Conservation (phyloP, 2,329 filamentous ascomycete species). For the Hortaea werneckii region DNA sequence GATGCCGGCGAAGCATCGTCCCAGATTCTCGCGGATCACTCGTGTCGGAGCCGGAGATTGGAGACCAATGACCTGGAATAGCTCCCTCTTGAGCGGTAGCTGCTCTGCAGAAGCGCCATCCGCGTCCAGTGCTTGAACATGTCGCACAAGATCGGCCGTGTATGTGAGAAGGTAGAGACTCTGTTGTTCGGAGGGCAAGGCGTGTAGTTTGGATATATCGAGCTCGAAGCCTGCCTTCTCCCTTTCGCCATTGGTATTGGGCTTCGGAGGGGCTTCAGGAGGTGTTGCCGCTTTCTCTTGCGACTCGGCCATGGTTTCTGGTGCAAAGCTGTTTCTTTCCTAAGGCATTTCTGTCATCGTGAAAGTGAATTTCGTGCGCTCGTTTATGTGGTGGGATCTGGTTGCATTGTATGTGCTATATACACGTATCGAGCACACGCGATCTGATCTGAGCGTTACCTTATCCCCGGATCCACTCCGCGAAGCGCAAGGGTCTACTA, state of each 20-base stretch:
- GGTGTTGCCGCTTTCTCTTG: constrained; percentile 1
- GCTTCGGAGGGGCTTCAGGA: constrained; percentile 3
- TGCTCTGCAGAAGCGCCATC: constrained; percentile 84
- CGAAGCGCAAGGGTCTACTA: not conserved
- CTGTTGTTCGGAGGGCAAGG: constrained; percentile 86
- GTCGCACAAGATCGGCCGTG: constrained; percentile 68
- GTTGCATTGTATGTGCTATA: too few species aligned
- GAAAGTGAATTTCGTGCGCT: not conserved
- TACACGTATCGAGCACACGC: not conserved
- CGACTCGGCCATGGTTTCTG: constrained; percentile 3
- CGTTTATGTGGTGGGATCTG: too few species aligned
- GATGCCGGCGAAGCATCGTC: constrained; percentile 71
- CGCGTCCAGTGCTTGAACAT: constrained; percentile 62
- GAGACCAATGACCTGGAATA: constrained; percentile 85
- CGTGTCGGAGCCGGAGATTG: constrained; percentile 71
- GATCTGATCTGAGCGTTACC: not conserved
- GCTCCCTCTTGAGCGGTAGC: constrained; percentile 82
- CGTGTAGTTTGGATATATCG: constrained; percentile 79
- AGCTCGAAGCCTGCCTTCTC: constrained; percentile 45
- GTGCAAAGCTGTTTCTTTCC: not conserved
- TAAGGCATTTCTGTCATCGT: not conserved
- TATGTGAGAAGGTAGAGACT: constrained; percentile 89
- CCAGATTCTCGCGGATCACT: constrained; percentile 81
- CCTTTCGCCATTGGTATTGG: constrained; percentile 10
- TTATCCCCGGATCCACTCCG: constrained; percentile 1